Base-by-base conservation (phyloP, 192 early-diverging fungal genomes). In the Backusella westeae region DNA sequence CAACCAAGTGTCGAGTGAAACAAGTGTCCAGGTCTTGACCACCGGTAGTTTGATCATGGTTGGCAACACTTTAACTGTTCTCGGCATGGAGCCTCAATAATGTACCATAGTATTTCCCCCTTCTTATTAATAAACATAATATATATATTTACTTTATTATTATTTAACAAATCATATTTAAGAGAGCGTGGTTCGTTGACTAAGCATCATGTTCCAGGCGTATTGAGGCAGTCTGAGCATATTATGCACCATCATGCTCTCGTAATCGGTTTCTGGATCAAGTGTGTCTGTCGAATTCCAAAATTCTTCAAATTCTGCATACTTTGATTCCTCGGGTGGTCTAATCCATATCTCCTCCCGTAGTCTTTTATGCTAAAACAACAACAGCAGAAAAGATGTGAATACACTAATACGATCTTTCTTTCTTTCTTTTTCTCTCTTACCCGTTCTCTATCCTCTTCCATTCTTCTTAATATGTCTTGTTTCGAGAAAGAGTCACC, bases 21-120 rank as follows among this genome's bases (percentile, higher is more conserved):
- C 77, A 38, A 32, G 72, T 1, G 53, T 87, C 17, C 87, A 93
- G 52, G 93, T 96, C 1, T 84, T 99, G 35, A 93, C 93, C 34
- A 97, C 97, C 4, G 98, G 98, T 10, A 97, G 96, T 75, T 80
- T 99, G 77, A 94, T 97, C 76, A 80, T 99, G 73, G 90, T 98
- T 26, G 98, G 98, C 35, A 93, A 92, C 21, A 86, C 92, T 6
- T 84, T 98, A 75, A 92, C 87, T 39, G 89, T 91, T n/a, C 80
- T 94, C 21, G 87, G 89, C 35, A 89, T 89, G 9, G 32, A 67
- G 35, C 73, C 80, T 32, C 76, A 77, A 67, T 81, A 74, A 71
- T 59, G 56, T 59, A 59, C 23, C 23, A 59, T 59, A 59, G 21
- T 17, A 39, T 44, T 19, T 44, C 6, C 10, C 10, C 38, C 38